Evolutionary conservation across 2,329 filamentous ascomycete genomes (phyloP), one percentile per base, ranked within the genome.

Genomic region (Cercospora citrullina): DNA sequence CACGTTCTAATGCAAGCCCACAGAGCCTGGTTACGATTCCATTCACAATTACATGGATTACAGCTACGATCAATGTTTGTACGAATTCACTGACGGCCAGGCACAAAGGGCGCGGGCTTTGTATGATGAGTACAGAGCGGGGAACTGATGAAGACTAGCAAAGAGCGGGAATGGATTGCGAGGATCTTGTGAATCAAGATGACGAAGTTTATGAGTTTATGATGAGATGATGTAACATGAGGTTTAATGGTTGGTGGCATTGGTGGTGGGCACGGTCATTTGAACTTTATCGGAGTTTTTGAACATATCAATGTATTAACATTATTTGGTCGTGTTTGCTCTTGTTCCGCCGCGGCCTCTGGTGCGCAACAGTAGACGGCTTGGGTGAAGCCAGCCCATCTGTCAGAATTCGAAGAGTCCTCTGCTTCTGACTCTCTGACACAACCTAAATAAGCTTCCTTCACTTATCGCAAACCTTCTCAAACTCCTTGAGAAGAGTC

Each of bases 31-130:
- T 30, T 9, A 77, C 39, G 85, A 87, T 75, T 79, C 82, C 5
- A 83, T 87, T 57, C 82, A 84, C 67, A 85, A 87, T 71, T 86
- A 82, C 70, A 87, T 87, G 84, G 69, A 81, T 67, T 81, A 71
- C 42, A 68, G 63, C 63, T 69, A 63, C 30, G 72, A 72, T 28
- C 42, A 59, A n/a, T 73, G 72, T 55, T 39, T 71, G 60, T 64
- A 64, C n/a, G 58, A 68, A 26, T 72, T 72, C 59, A 69, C 68
- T 6, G 33, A 23, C 33, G 71, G 69, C 8, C 69, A 72, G 61
- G 42, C 42, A 18, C 63, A 61, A 5, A 18, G 69, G 18, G 69
- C 69, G 4, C 63, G 33, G 42, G 51, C 66, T 7, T 61, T 72
- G 4, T 72, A 67, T 30, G 66, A 70, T 59, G 65, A 70, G 62